Percentiles rank a stretch among this genome's conserved stretches.
These are phyloP conservation scores for Beauveria sp. DNA, from an alignment of 2,329 filamentous ascomycete genomes.

Conservation along the genomic window DNA sequence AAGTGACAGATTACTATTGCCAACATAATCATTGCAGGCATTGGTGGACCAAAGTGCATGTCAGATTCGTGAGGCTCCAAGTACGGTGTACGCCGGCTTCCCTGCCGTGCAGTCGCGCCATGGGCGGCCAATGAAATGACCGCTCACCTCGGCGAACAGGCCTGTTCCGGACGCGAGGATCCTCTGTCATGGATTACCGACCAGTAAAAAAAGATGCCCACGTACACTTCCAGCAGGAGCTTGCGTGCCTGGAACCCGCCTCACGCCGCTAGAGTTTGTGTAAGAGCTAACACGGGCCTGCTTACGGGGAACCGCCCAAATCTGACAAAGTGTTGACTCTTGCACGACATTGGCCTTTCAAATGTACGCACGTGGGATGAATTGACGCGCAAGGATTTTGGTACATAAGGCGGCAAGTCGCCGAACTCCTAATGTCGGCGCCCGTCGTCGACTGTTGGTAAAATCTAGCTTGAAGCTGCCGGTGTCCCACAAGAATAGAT, in stretches of 20 bases:
- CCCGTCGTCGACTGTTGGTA: neutral
- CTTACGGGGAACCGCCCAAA: constrained; percentile 4
- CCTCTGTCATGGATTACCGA: neutral
- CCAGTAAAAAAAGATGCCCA: neutral
- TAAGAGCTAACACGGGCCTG: constrained; percentile 8
- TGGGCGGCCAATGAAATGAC: neutral
- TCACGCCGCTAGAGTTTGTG: neutral
- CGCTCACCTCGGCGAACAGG: neutral
- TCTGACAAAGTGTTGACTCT: neutral
- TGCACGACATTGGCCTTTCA: neutral
- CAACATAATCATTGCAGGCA: neutral
- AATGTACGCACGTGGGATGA: neutral
- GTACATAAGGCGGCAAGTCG: constrained; percentile 1
- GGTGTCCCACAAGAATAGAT: constrained; percentile 2
- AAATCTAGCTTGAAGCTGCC: neutral
- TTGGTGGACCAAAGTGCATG: constrained; percentile 4
- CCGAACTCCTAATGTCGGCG: constrained; percentile 1
- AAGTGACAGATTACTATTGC: neutral
- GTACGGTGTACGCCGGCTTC: constrained; percentile 8
- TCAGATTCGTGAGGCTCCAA: constrained; percentile 1
- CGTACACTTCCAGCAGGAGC: neutral
- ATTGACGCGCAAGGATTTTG: neutral
- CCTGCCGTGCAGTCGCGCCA: neutral
- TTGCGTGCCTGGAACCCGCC: constrained; percentile 1
- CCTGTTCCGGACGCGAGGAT: neutral